Base-by-base conservation (phyloP, 495 filamentous ascomycete species). In the Hypomontagnella submonticulosa region DNA sequence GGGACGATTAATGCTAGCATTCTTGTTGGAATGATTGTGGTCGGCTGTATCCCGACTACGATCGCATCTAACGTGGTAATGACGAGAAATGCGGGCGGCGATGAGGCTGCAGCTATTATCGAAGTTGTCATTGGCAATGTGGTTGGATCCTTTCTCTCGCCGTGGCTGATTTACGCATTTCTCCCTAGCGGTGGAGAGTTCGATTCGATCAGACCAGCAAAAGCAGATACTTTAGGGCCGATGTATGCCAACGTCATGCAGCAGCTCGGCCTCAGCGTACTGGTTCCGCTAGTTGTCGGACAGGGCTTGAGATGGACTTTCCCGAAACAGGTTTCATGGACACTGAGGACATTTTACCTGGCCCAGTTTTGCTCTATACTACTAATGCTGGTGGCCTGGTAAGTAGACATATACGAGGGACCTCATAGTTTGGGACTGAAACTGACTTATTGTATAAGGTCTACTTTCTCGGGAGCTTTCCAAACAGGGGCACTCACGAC, bases 21-120 rank as follows among this genome's bases (percentile, higher is more conserved):
- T 50, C 63, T 86, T 57, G 79, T 83, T 2, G 83, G 83, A 15
- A 84, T 85, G 71, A 77, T 85, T 11, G 76, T 84, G 20, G 78
- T 81, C 10, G 75, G 80, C n/a, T 85, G 82, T 66, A 84, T 84
- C n/a, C 83, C 82, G 8, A 86, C 83, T 5, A 86, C 83, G 4
- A 82, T 86, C 53, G 83, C 83, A 4, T 85, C 82, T 57, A 86
- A 86, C 71, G 82, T 86, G 33, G 82, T 86, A 4, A 86, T 85
- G 83, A 85, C 83, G 32, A 74, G 81, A 19, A 76, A 81, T 12
- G 79, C 83, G 4, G 82, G 83, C 4, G 82, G 83, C 4, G 83
- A 85, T 57, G 83, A 86, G 67, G 82, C 83, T 10, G 83, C 83
- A 2, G 82, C 83, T 19, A 69, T 84, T 19, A 82, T 84, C 16